Evolutionary conservation across 768 basidiomycete species (phyloP).

Genomic region (Hygrophoropsis aurantiaca): DNA sequence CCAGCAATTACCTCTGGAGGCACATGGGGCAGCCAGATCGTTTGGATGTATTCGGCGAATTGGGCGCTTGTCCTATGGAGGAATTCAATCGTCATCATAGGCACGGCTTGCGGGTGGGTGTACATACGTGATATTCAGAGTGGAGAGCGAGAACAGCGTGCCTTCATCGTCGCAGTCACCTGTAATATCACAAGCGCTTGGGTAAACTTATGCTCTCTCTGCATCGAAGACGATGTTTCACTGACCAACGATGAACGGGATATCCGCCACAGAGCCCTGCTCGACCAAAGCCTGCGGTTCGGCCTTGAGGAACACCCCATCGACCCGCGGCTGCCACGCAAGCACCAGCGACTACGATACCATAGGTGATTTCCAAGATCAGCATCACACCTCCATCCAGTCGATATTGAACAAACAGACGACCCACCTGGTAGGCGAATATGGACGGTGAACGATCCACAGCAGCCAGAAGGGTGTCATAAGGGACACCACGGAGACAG

Average conservation of each 20-base stretch:
- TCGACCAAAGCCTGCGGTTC: constrained; percentile 42
- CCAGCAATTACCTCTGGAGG: too few species aligned
- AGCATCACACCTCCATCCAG: neutral
- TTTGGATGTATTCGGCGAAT: constrained; percentile 11
- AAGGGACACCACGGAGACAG: constrained; percentile 41
- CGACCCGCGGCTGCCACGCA: constrained; percentile 49
- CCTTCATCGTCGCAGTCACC: constrained; percentile 66
- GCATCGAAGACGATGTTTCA: constrained; percentile 17
- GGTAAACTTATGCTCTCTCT: neutral
- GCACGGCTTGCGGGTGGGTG: neutral
- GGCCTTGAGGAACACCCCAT: constrained; percentile 48
- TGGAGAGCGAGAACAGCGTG: constrained; percentile 36
- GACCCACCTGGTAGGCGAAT: constrained; percentile 38
- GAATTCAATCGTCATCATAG: neutral
- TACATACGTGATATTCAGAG: constrained; percentile 27
- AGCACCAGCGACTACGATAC: constrained; percentile 39
- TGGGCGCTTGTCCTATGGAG: constrained; percentile 19
- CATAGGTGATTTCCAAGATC: neutral
- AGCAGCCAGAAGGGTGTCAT: constrained; percentile 35
- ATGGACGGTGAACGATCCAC: constrained; percentile 40
- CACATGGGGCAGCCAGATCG: constrained; percentile 18
- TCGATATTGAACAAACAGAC: too few species aligned
- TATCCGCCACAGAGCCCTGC: constrained; percentile 43
- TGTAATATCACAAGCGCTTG: constrained; percentile 9
- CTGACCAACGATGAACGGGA: constrained; percentile 47